phyloP scores from a whole-genome alignment of 108 stramenopile species.

The Nitzschia putrida region DNA sequence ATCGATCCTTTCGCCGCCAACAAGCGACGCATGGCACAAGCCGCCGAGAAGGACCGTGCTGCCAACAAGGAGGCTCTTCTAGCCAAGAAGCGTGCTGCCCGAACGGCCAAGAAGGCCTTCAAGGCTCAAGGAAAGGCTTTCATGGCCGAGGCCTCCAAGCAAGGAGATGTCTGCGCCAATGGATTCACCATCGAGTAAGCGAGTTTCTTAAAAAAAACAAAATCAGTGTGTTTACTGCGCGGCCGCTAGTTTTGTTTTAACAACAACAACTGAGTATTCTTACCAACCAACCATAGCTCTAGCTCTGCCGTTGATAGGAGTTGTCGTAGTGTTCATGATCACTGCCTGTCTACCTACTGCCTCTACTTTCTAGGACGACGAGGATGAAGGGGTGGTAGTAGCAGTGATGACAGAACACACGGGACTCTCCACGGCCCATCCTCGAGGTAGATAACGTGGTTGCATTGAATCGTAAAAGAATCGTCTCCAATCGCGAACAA shows the following conservation, averaged over 20 bases:
- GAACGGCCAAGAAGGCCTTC: slow-evolving; percentile 67
- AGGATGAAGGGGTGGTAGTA: too few species aligned
- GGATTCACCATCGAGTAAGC: slow-evolving; percentile 68
- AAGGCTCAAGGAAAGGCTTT: slow-evolving; percentile 80
- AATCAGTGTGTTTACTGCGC: slow-evolving; percentile 20
- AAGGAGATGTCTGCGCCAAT: slow-evolving; percentile 85
- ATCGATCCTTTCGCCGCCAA: slow-evolving; percentile 95
- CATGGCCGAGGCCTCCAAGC: slow-evolving; percentile 69
- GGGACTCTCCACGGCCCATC: slow-evolving; percentile 76
- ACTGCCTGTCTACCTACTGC: too few species aligned
- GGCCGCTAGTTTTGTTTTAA: slow-evolving; percentile 6
- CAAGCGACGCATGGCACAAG: slow-evolving; percentile 70
- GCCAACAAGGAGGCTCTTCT: slow-evolving; percentile 64
- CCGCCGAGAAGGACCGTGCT: slow-evolving; percentile 63
- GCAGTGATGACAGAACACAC: slow-evolving; percentile 15
- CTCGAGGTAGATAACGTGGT: slow-evolving; percentile 66
- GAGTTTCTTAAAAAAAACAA: not conserved
- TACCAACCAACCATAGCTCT: not conserved
- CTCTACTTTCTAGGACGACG: too few species aligned
- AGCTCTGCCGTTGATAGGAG: not conserved
- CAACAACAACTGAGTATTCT: too few species aligned
- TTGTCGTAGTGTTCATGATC: too few species aligned
- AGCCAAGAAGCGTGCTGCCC: slow-evolving; percentile 58
- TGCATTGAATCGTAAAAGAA: slow-evolving; percentile 57
- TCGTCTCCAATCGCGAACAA: slow-evolving; percentile 72